Evolutionary conservation across 768 basidiomycete genomes (phyloP), one percentile per base, ranked within the genome.

Genomic region (Pholiota microspora): DNA sequence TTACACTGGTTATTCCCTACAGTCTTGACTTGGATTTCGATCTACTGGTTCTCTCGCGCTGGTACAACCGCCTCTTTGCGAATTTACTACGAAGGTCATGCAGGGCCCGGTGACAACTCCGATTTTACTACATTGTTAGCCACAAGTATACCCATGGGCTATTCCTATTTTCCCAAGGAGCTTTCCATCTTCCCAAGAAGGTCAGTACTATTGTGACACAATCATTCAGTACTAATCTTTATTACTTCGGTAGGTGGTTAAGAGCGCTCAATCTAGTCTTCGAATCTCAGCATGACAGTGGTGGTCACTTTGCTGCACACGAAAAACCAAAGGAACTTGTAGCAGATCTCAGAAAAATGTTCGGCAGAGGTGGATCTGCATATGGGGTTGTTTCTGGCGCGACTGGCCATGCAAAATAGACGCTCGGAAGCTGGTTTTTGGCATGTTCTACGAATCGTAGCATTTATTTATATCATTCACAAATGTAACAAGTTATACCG

Each of bases 281-380:
- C 49, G 73, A 78, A 56, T 67, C 73, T 3, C 67, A 73, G 12
- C 84, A 85, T 49, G 68, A 69, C 1, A 63, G 62, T 4, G 84
- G 84, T 4, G 84, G 84, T 1, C 84, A 85, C 64, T 85, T 86
- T 61, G 79, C 82, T 9, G 75, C 83, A 0, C 62, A 76, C 56
- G 84, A 85, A 58, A n/a, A n/a, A n/a, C n/a, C n/a, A n/a, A n/a
- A n/a, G n/a, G n/a, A n/a, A n/a, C n/a, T n/a, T n/a, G n/a, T n/a
- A n/a, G n/a, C n/a, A n/a, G n/a, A n/a, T n/a, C n/a, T n/a, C n/a
- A n/a, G n/a, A n/a, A n/a, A n/a, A n/a, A n/a, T n/a, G n/a, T n/a
- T n/a, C n/a, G n/a, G n/a, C 65, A 59, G 38, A n/a, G n/a, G n/a
- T n/a, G n/a, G n/a, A n/a, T n/a, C n/a, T n/a, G n/a, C n/a, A n/a